Conservation (phyloP, 257 asterid species). For the Przewalskia tangutica region DNA sequence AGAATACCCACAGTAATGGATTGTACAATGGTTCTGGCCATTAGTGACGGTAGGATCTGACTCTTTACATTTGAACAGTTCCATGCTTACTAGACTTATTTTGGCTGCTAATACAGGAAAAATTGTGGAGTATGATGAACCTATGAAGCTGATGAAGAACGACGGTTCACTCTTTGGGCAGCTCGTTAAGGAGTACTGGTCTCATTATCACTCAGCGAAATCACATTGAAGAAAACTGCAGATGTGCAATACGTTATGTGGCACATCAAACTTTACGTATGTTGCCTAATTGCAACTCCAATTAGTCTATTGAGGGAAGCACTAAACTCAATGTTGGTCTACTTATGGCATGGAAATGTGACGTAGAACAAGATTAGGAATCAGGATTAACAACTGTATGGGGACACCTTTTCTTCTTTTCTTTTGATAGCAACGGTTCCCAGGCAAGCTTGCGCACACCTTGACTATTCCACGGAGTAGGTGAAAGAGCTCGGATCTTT, state of each 20-base stretch:
- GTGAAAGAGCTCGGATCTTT: not conserved
- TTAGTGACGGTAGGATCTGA: constrained; percentile 88
- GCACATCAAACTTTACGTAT: not conserved
- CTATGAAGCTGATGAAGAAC: not conserved
- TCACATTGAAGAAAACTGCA: not conserved
- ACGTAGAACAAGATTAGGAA: not conserved
- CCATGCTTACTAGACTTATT: no score
- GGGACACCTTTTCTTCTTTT: not conserved
- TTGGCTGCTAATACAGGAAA: constrained; percentile 1
- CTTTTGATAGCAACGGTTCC: not conserved
- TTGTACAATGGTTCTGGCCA: constrained; percentile 81
- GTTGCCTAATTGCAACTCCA: not conserved
- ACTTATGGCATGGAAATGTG: not conserved
- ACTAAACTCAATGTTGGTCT: not conserved
- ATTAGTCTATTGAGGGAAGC: not conserved
- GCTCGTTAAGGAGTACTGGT: not conserved
- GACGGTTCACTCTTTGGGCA: not conserved
- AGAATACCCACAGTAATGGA: constrained; percentile 97
- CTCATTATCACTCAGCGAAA: not conserved
- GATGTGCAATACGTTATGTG: not conserved
- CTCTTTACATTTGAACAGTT: no score
- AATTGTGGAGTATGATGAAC: not conserved
- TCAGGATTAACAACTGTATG: not conserved
- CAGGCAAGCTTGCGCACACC: not conserved
- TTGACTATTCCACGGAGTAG: not conserved